Evolutionary conservation across 1,284 basidiomycete genomes (phyloP).

Genomic region (Cryptococcus amylolentus): DNA sequence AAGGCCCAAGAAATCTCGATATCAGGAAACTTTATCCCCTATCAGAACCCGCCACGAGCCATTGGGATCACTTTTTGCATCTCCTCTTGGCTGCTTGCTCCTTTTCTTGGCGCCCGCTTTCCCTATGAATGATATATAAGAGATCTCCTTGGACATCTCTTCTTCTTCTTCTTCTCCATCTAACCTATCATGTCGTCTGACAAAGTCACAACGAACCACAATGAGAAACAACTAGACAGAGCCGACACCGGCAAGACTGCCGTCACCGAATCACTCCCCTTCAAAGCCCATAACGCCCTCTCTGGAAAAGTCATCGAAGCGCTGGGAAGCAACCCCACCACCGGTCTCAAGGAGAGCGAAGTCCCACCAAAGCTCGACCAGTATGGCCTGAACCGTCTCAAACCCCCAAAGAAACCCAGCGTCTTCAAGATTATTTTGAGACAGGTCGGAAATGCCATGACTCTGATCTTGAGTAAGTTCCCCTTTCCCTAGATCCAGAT

Average conservation of each 20-base stretch:
- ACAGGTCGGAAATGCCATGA: constrained; percentile 50
- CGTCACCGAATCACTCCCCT: constrained; percentile 30
- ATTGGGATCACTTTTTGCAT: no score
- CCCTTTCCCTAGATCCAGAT: neutral
- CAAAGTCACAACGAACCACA: neutral
- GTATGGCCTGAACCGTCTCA: constrained; percentile 50
- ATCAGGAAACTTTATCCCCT: no score
- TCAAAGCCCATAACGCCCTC: constrained; percentile 39
- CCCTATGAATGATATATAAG: no score
- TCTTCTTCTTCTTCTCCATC: neutral
- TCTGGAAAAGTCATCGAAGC: constrained; percentile 41
- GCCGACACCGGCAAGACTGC: constrained; percentile 20
- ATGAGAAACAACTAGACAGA: constrained; percentile 2
- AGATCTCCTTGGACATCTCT: no score
- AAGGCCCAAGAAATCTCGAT: no score
- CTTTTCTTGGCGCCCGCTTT: no score
- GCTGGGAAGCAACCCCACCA: constrained; percentile 33
- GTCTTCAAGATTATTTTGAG: constrained; percentile 33
- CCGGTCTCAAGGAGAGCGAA: constrained; percentile 37
- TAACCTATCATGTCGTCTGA: neutral
- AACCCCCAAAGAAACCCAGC: constrained; percentile 45
- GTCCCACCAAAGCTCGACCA: constrained; percentile 29
- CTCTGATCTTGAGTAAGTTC: constrained; percentile 45
- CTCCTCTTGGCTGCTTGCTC: no score
- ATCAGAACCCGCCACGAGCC: no score